Conservation (phyloP, 192 early-diverging fungal genomes). For the Chytriomyces sp. region DNA sequence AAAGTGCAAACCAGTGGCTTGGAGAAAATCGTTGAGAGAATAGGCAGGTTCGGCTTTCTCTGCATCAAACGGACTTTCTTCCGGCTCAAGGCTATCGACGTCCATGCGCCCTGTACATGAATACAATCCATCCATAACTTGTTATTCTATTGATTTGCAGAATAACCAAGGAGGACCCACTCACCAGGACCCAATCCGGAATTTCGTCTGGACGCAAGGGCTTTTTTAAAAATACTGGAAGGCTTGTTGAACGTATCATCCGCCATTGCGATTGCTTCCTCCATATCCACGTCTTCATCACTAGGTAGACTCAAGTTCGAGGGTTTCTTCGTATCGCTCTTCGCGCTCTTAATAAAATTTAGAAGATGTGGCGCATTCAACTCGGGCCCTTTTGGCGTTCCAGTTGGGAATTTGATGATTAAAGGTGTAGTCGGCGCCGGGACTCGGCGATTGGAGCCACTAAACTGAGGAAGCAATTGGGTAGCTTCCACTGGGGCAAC, state of each 20-base stretch:
- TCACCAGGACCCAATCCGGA: not conserved
- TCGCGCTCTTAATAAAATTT: slow-evolving; percentile 14
- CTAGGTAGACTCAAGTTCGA: not conserved
- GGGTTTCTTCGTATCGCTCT: slow-evolving; percentile 1
- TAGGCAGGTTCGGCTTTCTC: not conserved
- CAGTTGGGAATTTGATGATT: not conserved
- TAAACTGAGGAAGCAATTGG: not conserved
- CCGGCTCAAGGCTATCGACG: not conserved
- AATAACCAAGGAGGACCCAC: not conserved
- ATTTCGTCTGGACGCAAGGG: not conserved
- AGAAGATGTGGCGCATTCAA: slow-evolving; percentile 2
- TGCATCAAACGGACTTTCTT: not conserved
- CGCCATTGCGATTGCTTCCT: not conserved
- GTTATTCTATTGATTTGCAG: not conserved
- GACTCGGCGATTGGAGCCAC: not conserved
- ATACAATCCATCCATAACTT: not conserved
- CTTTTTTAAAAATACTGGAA: slow-evolving; percentile 1
- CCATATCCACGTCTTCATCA: not conserved
- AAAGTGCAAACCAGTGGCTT: slow-evolving; percentile 39
- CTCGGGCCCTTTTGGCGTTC: not conserved
- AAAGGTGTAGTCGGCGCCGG: too few species aligned
- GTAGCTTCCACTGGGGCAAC: not conserved
- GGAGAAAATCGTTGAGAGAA: slow-evolving; percentile 38
- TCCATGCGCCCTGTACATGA: not conserved
- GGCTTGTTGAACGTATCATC: slow-evolving; percentile 27